phyloP scores from a whole-genome alignment of 2,329 filamentous ascomycete species.

The Calonectria multiphialidica region DNA sequence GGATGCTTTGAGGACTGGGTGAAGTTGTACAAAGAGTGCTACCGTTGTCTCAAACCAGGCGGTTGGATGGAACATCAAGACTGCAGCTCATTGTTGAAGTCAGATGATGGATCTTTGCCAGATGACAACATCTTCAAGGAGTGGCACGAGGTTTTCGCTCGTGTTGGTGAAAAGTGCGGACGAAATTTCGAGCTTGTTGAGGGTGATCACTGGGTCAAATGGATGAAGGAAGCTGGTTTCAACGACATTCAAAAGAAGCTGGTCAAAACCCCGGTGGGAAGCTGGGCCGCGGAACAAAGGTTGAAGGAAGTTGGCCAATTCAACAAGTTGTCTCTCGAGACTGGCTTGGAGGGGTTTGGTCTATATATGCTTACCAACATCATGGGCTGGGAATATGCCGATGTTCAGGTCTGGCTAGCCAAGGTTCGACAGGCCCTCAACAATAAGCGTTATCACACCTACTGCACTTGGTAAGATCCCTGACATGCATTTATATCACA shows the following conservation, averaged over 20 bases:
- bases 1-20: conserved; percentile 68
- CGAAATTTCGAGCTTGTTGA: conserved; percentile 32
- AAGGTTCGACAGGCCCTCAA: not conserved
- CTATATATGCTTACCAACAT: not conserved
- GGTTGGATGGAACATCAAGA: conserved; percentile 53
- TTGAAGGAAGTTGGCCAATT: not conserved
- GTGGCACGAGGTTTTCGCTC: conserved; percentile 32
- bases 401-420: not conserved
- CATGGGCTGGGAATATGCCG: not conserved
- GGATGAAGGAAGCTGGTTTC: not conserved
- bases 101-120: conserved; percentile 44
- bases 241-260: not conserved
- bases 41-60: conserved; percentile 66
- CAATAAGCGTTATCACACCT: not conserved
- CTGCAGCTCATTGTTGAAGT: conserved; percentile 29
- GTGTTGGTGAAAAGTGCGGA: conserved; percentile 30
- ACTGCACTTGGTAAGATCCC: not conserved
- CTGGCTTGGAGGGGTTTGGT: not conserved
- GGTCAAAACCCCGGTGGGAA: not conserved
- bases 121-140: conserved; percentile 34
- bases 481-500: not conserved
- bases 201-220: not conserved
- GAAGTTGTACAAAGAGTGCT: conserved; percentile 63
- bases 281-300: not conserved
- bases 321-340: not conserved